phyloP scores from a whole-genome alignment of 2,329 filamentous ascomycete genomes.

The Clarireedia hainanense region DNA sequence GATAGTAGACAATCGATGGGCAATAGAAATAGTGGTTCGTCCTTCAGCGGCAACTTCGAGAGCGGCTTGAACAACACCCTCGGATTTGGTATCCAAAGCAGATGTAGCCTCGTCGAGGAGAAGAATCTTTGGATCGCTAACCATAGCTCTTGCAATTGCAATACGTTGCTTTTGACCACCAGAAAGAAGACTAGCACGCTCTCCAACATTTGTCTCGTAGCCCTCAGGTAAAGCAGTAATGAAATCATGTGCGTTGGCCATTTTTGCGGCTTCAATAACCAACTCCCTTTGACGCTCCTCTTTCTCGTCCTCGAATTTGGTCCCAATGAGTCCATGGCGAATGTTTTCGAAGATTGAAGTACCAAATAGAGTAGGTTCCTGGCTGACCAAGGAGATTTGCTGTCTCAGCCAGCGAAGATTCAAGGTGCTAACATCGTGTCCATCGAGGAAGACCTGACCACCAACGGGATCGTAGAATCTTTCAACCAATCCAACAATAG shows the following conservation, averaged over 20 bases:
- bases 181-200: slow-evolving; percentile 84
- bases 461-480: slow-evolving; percentile 87
- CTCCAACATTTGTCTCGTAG: slow-evolving; percentile 92
- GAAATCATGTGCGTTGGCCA: slow-evolving; percentile 93
- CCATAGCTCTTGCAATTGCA: slow-evolving; percentile 83
- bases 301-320: slow-evolving; percentile 59
- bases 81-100: slow-evolving; percentile 87
- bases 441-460: slow-evolving; percentile 74
- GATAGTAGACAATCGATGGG: slow-evolving; percentile 91
- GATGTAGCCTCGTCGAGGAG: slow-evolving; percentile 93
- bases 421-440: slow-evolving; percentile 68
- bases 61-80: slow-evolving; percentile 89
- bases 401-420: slow-evolving; percentile 89
- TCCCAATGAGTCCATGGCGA: slow-evolving; percentile 81
- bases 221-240: slow-evolving; percentile 73
- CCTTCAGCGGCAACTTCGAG: slow-evolving; percentile 79
- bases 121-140: slow-evolving; percentile 85
- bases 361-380: slow-evolving; percentile 86
- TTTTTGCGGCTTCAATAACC: slow-evolving; percentile 74
- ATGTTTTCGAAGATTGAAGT: slow-evolving; percentile 90
- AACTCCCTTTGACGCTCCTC: slow-evolving; percentile 63
- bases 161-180: slow-evolving; percentile 97
- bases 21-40: slow-evolving; percentile 91
- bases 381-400: slow-evolving; percentile 85
- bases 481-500: slow-evolving; percentile 86